Conservation (phyloP, 2,329 filamentous ascomycete species). For the Apiospora phragmitis region DNA sequence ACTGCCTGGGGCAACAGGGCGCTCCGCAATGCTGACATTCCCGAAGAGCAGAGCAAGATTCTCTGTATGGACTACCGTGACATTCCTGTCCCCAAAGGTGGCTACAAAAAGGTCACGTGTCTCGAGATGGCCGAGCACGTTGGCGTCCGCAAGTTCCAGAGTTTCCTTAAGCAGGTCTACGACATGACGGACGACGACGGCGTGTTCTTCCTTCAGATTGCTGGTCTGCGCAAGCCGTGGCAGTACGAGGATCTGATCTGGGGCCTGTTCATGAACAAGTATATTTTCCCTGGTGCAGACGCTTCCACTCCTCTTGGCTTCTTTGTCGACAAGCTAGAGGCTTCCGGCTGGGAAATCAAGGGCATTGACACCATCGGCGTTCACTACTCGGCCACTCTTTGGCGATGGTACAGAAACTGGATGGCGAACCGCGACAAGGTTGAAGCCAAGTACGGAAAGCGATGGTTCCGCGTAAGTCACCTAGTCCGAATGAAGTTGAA, state of each 20-base stretch:
- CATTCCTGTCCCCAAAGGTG: conserved; percentile 74
- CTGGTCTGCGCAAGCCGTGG: conserved; percentile 91
- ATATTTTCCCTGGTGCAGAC: conserved; percentile 95
- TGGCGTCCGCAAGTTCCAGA: conserved; percentile 82
- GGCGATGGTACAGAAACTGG: conserved; percentile 98
- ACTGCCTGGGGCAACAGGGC: conserved; percentile 95
- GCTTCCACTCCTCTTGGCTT: conserved; percentile 90
- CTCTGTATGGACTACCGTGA: conserved; percentile 98
- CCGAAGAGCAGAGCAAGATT: conserved; percentile 87
- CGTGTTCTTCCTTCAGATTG: conserved; percentile 93
- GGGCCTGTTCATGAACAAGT: conserved; percentile 99
- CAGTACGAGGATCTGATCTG: conserved; percentile 98
- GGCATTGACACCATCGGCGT: conserved; percentile 89
- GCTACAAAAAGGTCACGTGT: conserved; percentile 94
- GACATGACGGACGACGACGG: conserved; percentile 97
- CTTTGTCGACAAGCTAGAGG: conserved; percentile 82
- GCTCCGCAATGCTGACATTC: conserved; percentile 77
- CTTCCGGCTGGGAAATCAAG: conserved; percentile 89
- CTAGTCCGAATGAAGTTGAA: not conserved
- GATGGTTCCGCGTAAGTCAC: conserved; percentile 88
- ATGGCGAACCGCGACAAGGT: conserved; percentile 91
- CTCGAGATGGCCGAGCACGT: conserved; percentile 99
- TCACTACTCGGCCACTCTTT: conserved; percentile 94
- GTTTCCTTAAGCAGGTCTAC: conserved; percentile 83
- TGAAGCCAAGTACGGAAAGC: conserved; percentile 88